Evolutionary conservation across 2,329 filamentous ascomycete species (phyloP), one percentile per base, ranked within the genome.

Genomic region (Penicillium sp.): DNA sequence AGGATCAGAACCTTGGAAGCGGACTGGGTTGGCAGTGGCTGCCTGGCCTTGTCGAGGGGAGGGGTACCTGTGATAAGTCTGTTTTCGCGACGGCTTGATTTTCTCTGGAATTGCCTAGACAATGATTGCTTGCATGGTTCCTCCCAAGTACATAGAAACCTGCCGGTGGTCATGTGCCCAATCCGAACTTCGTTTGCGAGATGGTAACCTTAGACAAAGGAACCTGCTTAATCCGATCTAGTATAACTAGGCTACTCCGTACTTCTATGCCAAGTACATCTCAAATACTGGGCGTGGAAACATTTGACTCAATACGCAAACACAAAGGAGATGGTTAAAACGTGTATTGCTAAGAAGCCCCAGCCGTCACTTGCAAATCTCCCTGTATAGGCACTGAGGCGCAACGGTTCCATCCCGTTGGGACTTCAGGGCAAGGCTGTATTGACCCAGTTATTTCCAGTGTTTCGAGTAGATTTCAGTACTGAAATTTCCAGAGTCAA

Each of bases 371-470:
- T 34, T 36, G 34, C 11, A 36, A 36, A 36, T n/a, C 34, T n/a
- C 11, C 6, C 13, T 36, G 34, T n/a, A 13, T 7, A 14, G 6
- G 34, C n/a, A n/a, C n/a, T 51, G 56, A 64, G 59, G 59, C 61
- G 59, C 59, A 62, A 62, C 50, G 55, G 57, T 63, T 62, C 62
- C 62, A 60, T 55, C 13, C 59, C 31, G 34, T 44, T 57, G 60
- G 60, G 59, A 56, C 52, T 42, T 34, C 36, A 43, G 39, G 13
- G 36, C 27, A 45, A 3, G 32, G 16, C 10, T 22, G 34, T 32
- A 42, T 36, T 36, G 6, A 13, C 34, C 8, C 31, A 14, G 34
- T 36, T n/a, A 36, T 36, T 22, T 18, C 10, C 24, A 36, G 29
- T 22, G 34, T 47, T 51, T 52, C 27, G 18, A 31, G 38, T 29